These are phyloP conservation scores for Rhizopus arrhizus DNA, from an alignment of 371 early-diverging fungal genomes.

Conservation along the genomic window DNA sequence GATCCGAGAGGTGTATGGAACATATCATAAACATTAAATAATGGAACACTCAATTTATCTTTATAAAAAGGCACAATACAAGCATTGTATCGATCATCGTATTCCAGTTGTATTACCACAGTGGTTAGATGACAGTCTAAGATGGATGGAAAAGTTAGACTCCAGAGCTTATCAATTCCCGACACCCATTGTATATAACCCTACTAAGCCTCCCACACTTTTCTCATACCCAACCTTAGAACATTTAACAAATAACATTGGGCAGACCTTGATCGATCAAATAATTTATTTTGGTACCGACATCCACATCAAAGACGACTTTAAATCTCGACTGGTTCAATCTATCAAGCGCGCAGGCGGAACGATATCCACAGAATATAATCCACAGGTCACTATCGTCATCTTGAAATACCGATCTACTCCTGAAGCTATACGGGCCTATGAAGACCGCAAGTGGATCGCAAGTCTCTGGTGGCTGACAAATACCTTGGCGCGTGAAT, in stretches of 20 bases:
- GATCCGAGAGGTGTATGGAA: conserved; percentile 51
- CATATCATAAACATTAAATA: not conserved
- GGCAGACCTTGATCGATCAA: conserved; percentile 21
- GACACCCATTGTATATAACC: conserved; percentile 13
- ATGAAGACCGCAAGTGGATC: conserved; percentile 65
- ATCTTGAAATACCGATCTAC: conserved; percentile 62
- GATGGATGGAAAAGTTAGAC: conserved; percentile 29
- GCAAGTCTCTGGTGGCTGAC: conserved; percentile 65
- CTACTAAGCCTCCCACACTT: conserved; percentile 6
- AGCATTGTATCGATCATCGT: conserved; percentile 46
- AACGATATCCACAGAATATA: conserved; percentile 23
- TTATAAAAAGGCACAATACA: conserved; percentile 50
- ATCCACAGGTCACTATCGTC: conserved; percentile 56
- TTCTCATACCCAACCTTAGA: not conserved
- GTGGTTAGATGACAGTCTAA: conserved; percentile 78
- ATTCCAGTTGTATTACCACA: conserved; percentile 75
- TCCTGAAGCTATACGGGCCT: conserved; percentile 56
- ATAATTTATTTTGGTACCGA: conserved; percentile 36
- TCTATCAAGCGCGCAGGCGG: conserved; percentile 63
- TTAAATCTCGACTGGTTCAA: conserved; percentile 32
- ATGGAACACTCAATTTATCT: not conserved
- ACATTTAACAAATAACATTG: conserved; percentile 8
- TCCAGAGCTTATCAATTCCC: conserved; percentile 9
- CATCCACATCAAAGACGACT: conserved; percentile 22
- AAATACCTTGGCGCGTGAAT: conserved; percentile 43